A percentile compares a stretch with the other conserved stretches of the same genome.
phyloP scores from a whole-genome alignment of 495 filamentous ascomycete species.

The Podospora australis region DNA sequence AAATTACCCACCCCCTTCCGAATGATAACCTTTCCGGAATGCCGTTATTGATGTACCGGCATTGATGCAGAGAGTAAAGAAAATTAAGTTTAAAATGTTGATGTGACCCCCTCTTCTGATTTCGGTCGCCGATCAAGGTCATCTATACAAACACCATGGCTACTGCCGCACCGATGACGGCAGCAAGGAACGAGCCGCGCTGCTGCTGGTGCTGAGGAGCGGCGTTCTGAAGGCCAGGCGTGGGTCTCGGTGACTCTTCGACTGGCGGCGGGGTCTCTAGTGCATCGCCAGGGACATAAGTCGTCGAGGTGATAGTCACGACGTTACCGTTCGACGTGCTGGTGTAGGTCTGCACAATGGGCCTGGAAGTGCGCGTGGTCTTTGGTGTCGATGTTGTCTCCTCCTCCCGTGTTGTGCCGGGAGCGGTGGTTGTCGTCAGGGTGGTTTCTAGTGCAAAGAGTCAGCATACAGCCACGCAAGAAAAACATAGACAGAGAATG shows the following conservation, averaged over 20 bases:
- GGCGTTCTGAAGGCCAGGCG: slow-evolving; percentile 32
- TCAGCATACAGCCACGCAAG: background rate
- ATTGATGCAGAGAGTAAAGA: too few relatives aligned
- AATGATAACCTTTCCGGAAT: too few relatives aligned
- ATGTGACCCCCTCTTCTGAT: too few relatives aligned
- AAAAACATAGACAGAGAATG: slow-evolving; percentile 4
- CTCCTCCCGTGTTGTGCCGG: background rate
- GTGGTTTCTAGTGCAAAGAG: slow-evolving; percentile 11
- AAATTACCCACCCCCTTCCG: too few relatives aligned
- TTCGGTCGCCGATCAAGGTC: too few relatives aligned
- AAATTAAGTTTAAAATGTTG: too few relatives aligned
- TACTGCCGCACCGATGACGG: slow-evolving; percentile 24
- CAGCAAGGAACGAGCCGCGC: slow-evolving; percentile 18
- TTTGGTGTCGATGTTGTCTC: slow-evolving; percentile 4
- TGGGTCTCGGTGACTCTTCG: slow-evolving; percentile 7
- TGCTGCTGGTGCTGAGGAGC: slow-evolving; percentile 12
- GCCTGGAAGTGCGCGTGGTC: slow-evolving; percentile 13
- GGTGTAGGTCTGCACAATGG: slow-evolving; percentile 24
- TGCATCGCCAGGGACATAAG: slow-evolving; percentile 19
- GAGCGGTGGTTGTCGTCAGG: slow-evolving; percentile 11
- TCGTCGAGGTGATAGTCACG: slow-evolving; percentile 21
- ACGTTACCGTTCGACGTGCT: slow-evolving; percentile 34
- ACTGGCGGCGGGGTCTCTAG: slow-evolving; percentile 6
- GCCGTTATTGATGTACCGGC: too few relatives aligned
- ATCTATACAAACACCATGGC: slow-evolving; percentile 11